These are phyloP conservation scores for Curvularia spicifera DNA, from an alignment of 2,329 filamentous ascomycete species.

Conservation along the genomic window DNA sequence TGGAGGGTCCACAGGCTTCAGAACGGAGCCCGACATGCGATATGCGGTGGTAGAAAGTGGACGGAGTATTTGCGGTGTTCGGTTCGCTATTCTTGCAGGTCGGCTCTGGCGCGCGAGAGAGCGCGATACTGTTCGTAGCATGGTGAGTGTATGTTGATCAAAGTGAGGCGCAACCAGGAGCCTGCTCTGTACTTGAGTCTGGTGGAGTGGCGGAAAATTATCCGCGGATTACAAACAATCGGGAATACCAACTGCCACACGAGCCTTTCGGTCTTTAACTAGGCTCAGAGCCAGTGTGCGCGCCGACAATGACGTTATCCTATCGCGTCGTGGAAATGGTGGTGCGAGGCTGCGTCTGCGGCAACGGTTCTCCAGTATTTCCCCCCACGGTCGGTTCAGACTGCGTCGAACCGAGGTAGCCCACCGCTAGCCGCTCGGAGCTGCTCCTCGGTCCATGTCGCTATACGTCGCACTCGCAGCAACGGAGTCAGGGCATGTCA, in stretches of 20 bases:
- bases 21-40: slow-evolving; percentile 62
- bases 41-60: slow-evolving; percentile 52
- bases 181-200: slow-evolving; percentile 13
- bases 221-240: slow-evolving; percentile 21
- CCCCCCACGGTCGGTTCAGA: slow-evolving; percentile 7
- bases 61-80: slow-evolving; percentile 41
- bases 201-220: slow-evolving; percentile 22
- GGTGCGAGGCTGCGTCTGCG: slow-evolving; percentile 19
- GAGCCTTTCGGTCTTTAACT: slow-evolving; percentile 2
- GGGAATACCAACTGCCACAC: slow-evolving; percentile 26
- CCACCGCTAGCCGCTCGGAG: slow-evolving; percentile 21
- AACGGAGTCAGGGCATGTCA: slow-evolving; percentile 28
- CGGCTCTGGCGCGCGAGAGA: slow-evolving; percentile 47
- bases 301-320: slow-evolving; percentile 17
- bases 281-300: slow-evolving; percentile 10
- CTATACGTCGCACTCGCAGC: slow-evolving; percentile 37
- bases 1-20: slow-evolving; percentile 64
- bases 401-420: slow-evolving; percentile 14
- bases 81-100: slow-evolving; percentile 31
- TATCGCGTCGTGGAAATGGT: slow-evolving; percentile 7
- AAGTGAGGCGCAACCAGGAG: slow-evolving; percentile 15
- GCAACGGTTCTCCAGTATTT: slow-evolving; percentile 36
- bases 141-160: slow-evolving; percentile 25
- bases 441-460: slow-evolving; percentile 40
- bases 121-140: slow-evolving; percentile 49